Percentiles rank a stretch among this genome's conserved stretches.
Evolutionary conservation across 2,329 filamentous ascomycete genomes (phyloP).

Genomic region (Fusarium longipes): DNA sequence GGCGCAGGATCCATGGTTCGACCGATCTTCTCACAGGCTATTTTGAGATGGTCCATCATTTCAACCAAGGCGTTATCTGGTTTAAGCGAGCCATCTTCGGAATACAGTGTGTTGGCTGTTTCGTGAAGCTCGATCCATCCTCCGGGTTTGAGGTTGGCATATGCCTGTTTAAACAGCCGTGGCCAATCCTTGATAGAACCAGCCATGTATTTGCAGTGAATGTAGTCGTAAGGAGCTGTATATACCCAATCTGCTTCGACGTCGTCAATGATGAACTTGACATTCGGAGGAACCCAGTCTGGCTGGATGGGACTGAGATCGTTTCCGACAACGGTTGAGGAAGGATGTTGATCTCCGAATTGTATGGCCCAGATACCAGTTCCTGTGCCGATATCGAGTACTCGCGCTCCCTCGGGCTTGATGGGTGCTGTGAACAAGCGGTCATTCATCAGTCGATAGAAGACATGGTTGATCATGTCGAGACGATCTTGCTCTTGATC

Average conservation of each 20-base stretch:
- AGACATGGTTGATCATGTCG: conserved; percentile 54
- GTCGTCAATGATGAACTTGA: conserved; percentile 69
- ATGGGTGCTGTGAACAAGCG: conserved; percentile 54
- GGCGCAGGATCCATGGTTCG: conserved; percentile 48
- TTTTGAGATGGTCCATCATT: conserved; percentile 42
- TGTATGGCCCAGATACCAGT: conserved; percentile 62
- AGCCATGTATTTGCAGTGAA: conserved; percentile 52
- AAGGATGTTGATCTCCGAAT: conserved; percentile 52
- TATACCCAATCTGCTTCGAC: conserved; percentile 65
- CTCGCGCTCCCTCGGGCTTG: conserved; percentile 51
- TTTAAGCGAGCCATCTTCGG: conserved; percentile 54
- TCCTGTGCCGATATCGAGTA: conserved; percentile 60
- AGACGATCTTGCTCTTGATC: conserved; percentile 54
- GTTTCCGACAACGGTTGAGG: conserved; percentile 53
- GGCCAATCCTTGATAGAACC: conserved; percentile 51
- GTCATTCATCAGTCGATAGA: conserved; percentile 49
- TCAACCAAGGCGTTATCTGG: conserved; percentile 51
- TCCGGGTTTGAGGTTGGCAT: conserved; percentile 56
- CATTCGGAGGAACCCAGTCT: conserved; percentile 65
- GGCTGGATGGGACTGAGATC: conserved; percentile 59
- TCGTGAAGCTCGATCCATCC: conserved; percentile 62
- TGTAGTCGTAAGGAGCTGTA: conserved; percentile 47
- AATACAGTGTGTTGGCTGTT: conserved; percentile 51
- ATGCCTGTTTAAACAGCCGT: conserved; percentile 39
- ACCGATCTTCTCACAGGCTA: conserved; percentile 46